Evolutionary conservation across 495 filamentous ascomycete species (phyloP).

Genomic region (Corynascus novoguineensis): DNA sequence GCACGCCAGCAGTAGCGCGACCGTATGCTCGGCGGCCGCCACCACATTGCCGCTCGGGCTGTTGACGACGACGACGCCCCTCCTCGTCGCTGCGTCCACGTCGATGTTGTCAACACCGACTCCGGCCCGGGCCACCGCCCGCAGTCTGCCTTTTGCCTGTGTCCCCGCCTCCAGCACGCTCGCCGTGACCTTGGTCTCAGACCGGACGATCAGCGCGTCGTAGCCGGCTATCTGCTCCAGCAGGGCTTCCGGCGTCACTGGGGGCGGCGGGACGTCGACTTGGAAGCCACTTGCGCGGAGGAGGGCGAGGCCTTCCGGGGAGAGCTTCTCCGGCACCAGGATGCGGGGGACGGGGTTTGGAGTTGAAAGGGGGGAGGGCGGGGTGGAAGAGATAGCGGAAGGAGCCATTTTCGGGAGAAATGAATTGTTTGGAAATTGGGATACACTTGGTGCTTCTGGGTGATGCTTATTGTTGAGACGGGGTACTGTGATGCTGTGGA

Average conservation of each 20-base stretch:
- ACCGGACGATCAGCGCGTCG: constrained; percentile 64
- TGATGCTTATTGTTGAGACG: background rate
- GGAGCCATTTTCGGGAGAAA: constrained; percentile 30
- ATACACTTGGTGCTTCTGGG: background rate
- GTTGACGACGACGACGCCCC: constrained; percentile 68
- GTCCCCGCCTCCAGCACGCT: constrained; percentile 52
- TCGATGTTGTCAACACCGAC: constrained; percentile 76
- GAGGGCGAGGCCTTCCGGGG: constrained; percentile 61
- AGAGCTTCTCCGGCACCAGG: constrained; percentile 67
- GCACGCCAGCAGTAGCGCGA: constrained; percentile 60
- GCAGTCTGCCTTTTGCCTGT: too few species aligned
- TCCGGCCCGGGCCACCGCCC: constrained; percentile 68
- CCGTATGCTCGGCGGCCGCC: constrained; percentile 64
- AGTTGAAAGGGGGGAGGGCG: constrained; percentile 12
- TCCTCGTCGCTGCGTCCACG: constrained; percentile 56
- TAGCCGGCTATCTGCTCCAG: constrained; percentile 54
- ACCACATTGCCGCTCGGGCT: constrained; percentile 64
- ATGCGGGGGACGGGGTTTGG: constrained; percentile 37
- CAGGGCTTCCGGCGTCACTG: constrained; percentile 52
- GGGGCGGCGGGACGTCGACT: constrained; percentile 53
- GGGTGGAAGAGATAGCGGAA: constrained; percentile 22
- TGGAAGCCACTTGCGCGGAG: constrained; percentile 49
- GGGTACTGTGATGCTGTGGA: too few species aligned
- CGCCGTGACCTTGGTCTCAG: constrained; percentile 65
- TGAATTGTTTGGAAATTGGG: background rate